These are phyloP conservation scores for Hapsidospora chrysogenum DNA, from an alignment of 495 filamentous ascomycete species.

Conservation along the genomic window DNA sequence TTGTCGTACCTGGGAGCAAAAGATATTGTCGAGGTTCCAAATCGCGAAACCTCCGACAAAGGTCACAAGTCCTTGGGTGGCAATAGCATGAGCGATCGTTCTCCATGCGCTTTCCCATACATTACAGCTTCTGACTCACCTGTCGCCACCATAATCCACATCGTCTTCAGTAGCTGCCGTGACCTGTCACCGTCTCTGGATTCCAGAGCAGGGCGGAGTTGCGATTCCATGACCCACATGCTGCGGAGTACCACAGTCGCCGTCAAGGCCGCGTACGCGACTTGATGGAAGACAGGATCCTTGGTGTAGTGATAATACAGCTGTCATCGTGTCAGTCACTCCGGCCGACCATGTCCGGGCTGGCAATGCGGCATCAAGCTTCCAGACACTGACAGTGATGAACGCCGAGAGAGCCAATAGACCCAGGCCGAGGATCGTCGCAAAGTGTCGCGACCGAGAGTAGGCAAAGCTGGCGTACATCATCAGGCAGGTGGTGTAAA, in stretches of 20 bases:
- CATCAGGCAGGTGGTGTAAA: slow-evolving; percentile 94
- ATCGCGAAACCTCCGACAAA: slow-evolving; percentile 76
- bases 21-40: slow-evolving; percentile 77
- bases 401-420: slow-evolving; percentile 51
- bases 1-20: slow-evolving; percentile 50
- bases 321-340: slow-evolving; percentile 6
- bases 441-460: slow-evolving; percentile 35
- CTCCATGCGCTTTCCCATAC: too few relatives aligned
- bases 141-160: slow-evolving; percentile 33
- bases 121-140: slow-evolving; percentile 21
- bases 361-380: not conserved
- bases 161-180: slow-evolving; percentile 61
- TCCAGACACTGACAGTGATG: slow-evolving; percentile 42
- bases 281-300: slow-evolving; percentile 85
- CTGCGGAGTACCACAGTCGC: slow-evolving; percentile 56
- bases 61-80: slow-evolving; percentile 39
- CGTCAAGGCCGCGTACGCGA: slow-evolving; percentile 71
- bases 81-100: too few relatives aligned
- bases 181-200: slow-evolving; percentile 33
- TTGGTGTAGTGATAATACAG: slow-evolving; percentile 88
- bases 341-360: not conserved
- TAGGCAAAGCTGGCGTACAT: slow-evolving; percentile 66
- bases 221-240: slow-evolving; percentile 82
- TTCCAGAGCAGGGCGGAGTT: slow-evolving; percentile 43
- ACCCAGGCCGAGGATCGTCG: slow-evolving; percentile 38